Evolutionary conservation across 1,284 basidiomycete species (phyloP), one percentile per base, ranked within the genome.

Genomic region (Sporisorium sorghi): DNA sequence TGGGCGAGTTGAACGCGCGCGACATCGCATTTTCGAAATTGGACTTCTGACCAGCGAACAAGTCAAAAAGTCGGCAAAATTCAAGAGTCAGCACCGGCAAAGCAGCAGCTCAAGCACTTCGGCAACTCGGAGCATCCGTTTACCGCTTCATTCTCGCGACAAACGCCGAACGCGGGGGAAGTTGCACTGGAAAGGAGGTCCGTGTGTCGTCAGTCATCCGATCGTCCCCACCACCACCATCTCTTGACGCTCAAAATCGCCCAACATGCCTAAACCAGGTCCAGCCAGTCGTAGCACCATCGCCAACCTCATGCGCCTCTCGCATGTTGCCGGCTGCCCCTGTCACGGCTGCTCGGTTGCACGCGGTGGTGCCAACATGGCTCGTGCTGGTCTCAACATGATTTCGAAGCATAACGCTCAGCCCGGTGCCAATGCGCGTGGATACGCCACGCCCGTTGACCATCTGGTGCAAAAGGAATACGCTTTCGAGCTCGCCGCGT

Each of bases 401-500:
- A 74, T 80, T 50, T 24, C 35, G 19, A 72, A 69, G 28, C 80
- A 82, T 62, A 76, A 74, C 33, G 42, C 62, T 17, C 63, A 71
- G 39, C 56, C 65, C 7, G 74, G 74, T 5, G 68, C 71, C 39
- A 77, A 56, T 17, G 48, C 69, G 2, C 69, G 83, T 12, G 72
- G 75, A 8, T 86, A 84, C 58, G 94, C 94, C n/a, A 93, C 92
- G 0, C 94, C 94, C 26, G 90, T 93, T 14, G 89, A 93, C 57
- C 80, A 85, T 5, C 87, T 90, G 10, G 51, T 80, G 5, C 61
- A 93, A 85, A 93, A 91, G 83, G 95, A 98, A 86, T 98, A 97
- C 85, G 95, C 95, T 0, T 98, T 97, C 81, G 95, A 98, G 92
- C 90, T 97, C 64, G 93, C 94, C 12, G 94, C 95, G 1, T 91